Evolutionary conservation across 371 early-diverging fungal genomes (phyloP).

Genomic region (Mortierella sp.): DNA sequence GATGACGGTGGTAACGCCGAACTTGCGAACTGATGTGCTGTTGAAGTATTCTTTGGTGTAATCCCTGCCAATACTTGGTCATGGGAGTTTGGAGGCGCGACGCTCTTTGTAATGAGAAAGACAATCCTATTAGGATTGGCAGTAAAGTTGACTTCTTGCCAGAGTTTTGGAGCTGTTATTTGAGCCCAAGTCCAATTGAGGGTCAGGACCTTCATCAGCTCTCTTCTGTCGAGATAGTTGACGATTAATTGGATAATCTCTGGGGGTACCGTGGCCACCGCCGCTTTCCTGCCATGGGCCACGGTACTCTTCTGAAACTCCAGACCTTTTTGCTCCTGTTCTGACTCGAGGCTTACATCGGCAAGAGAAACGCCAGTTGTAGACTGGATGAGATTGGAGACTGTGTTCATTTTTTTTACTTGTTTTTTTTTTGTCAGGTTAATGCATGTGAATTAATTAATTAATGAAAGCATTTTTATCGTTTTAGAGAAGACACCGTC

Average conservation of each 20-base stretch:
- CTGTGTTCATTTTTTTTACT: constrained; percentile 15
- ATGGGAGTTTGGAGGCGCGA: constrained; percentile 1
- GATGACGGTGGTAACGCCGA: not conserved
- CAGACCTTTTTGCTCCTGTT: constrained; percentile 7
- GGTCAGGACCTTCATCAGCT: constrained; percentile 35
- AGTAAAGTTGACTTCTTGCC: constrained; percentile 31
- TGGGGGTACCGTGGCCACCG: constrained; percentile 31
- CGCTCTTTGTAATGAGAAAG: constrained; percentile 53
- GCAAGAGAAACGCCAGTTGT: constrained; percentile 7
- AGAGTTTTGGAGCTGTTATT: constrained; percentile 32
- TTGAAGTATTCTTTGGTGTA: not conserved
- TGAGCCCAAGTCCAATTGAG: constrained; percentile 55
- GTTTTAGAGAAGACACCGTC: too few species aligned
- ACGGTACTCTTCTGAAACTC: constrained; percentile 11
- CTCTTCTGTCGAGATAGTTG: constrained; percentile 43
- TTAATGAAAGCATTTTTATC: too few species aligned
- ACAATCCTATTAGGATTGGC: constrained; percentile 33
- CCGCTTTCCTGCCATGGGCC: not conserved
- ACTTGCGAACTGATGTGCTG: too few species aligned
- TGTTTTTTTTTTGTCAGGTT: too few species aligned
- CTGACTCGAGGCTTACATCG: not conserved
- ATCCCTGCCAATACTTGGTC: not conserved
- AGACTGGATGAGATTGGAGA: constrained; percentile 14
- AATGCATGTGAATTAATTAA: too few species aligned
- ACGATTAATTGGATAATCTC: constrained; percentile 52